Percentiles rank a stretch among this genome's conserved stretches.
These are phyloP conservation scores for Pelargonium myrrhifolium DNA, from an alignment of 441 rosid species.

Conservation along the genomic window DNA sequence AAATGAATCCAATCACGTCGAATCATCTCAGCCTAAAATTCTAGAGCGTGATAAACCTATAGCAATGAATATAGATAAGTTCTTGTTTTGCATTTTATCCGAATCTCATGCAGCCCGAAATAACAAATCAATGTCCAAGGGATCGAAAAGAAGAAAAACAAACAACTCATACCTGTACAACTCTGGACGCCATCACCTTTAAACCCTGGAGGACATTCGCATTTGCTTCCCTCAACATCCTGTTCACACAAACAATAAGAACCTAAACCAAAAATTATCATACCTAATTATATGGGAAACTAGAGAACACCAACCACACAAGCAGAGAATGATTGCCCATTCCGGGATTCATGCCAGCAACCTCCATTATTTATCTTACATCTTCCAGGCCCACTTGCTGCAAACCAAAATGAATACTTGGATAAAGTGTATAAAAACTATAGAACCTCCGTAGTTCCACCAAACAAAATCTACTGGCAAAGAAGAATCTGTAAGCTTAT, in stretches of 20 bases:
- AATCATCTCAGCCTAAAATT: not conserved
- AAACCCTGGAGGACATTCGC: conserved; percentile 85
- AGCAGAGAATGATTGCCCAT: conserved; percentile 72
- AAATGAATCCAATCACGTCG: not conserved
- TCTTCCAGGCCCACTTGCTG: conserved; percentile 87
- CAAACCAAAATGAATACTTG: conserved; percentile 13
- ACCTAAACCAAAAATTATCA: conserved; percentile 8
- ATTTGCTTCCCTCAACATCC: conserved; percentile 56
- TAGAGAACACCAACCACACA: conserved; percentile 53
- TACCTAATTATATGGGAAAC: conserved; percentile 3
- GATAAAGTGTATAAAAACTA: not conserved
- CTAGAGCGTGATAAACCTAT: not conserved
- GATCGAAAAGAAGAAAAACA: not conserved
- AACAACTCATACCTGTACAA: conserved; percentile 52
- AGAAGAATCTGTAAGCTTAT: not conserved
- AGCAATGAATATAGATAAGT: not conserved
- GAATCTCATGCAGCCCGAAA: not conserved
- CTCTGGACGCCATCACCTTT: conserved; percentile 75
- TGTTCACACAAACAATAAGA: conserved; percentile 29
- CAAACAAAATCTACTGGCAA: not conserved
- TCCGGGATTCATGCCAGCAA: conserved; percentile 67
- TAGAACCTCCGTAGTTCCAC: not conserved
- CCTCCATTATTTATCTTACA: conserved; percentile 94
- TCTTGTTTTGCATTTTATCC: not conserved
- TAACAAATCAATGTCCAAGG: not conserved